Evolutionary conservation across 2,329 filamentous ascomycete species (phyloP), one percentile per base, ranked within the genome.

Genomic region (Metarhizium album): DNA sequence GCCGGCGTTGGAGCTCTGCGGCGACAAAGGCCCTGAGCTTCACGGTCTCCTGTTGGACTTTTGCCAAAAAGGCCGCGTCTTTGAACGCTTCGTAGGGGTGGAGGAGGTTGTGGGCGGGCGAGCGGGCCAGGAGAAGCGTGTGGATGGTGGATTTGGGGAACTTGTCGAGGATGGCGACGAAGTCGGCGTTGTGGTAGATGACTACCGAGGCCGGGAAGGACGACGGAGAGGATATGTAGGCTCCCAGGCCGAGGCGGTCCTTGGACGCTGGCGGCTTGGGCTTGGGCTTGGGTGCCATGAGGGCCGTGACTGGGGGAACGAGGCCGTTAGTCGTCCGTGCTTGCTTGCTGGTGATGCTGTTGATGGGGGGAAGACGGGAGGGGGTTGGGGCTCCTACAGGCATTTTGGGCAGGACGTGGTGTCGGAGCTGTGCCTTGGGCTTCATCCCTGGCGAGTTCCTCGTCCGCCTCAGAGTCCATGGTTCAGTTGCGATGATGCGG

Each of bases 121-220:
- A 79, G 47, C 90, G 85, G 6, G 90, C 88, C 4, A 97, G 80
- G n/a, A 97, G 79, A 2, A 98, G 85, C 1, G 88, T 76, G 70
- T 98, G 93, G 3, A 96, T 74, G 3, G 79, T 82, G 3, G 87
- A 80, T 67, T 97, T 98, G 8, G 93, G 90, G 63, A 82, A 98
- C 54, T 82, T 73, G 70, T 98, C 93, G 59, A 84, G 77, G 64
- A 97, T 87, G 20, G 82, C 78, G 50, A 90, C 86, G 57, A 86
- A 89, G 54, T 81, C 72, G 11, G 80, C 73, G 58, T 80, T 81
- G 67, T 84, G 73, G 59, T 82, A 82, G 57, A 91, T 75, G 20
- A 90, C 78, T 8, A 76, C 70, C 4, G 74, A 76, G 1, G 78
- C 61, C 1, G 82, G 76, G 55, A 81, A 84, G 3, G 75, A 74